Evolutionary conservation across 345 rosid genomes (phyloP), one percentile per base, ranked within the genome.

Genomic region (Moricandia moricandioides): DNA sequence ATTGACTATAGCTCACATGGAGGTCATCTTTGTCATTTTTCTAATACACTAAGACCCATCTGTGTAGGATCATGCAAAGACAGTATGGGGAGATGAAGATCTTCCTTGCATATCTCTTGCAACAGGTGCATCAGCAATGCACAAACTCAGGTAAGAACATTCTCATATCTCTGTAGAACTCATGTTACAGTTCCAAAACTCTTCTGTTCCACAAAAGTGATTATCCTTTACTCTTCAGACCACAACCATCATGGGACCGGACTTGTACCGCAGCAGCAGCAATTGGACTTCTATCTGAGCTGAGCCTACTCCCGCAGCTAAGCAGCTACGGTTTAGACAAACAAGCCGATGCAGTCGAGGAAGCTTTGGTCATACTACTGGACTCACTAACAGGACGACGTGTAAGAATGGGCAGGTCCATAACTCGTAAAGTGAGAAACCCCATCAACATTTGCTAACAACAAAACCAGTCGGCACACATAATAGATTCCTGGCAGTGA

Each of bases 261-360:
- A 95, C 99, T 31, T 95, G 99, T 67, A 92, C 97, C 2, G 97
- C 97, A 3, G 97, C 92, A 21, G 97, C 99, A 64, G 97, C 97
- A 60, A 83, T 85, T 56, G 87, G 87, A 74, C 88, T 92, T 65
- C 84, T 95, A 26, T 81, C 84, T 0, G 94, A 92, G 86, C 81
- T 95, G 72, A 92, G 89, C 34, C 76, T 79, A 45, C 84, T 89
- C 55, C 90, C 91, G 35, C 55, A 81, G 76, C 86, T 86, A 69
- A 83, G 83, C 66, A 81, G 83, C 39, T 75, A 52, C 31, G 83
- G 79, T 54, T 74, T 89, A 81, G 89, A 86, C 64, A 80, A 87
- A 70, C 90, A 83, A 73, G 91, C 83, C 7, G 90, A 85, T 76
- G 88, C 89, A 18, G 61, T 92, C 12, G 98, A 92, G 61, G 86